Evolutionary conservation across 768 basidiomycete species (phyloP).

Genomic region (Mycena galopus): DNA sequence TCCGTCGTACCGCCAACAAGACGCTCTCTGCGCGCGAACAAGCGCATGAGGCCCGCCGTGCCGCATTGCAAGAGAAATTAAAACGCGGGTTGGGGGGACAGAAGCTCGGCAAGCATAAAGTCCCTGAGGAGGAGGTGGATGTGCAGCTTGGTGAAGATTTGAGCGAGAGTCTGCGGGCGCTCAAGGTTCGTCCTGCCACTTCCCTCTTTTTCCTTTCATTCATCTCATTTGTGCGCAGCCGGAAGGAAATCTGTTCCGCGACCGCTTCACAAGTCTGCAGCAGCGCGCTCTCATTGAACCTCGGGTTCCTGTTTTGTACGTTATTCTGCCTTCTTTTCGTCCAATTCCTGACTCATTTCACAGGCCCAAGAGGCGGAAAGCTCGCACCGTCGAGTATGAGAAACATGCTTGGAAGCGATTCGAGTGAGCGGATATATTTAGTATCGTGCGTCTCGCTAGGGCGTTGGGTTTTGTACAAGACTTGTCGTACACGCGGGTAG

Average conservation of each 20-base stretch:
- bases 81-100: constrained; percentile 78
- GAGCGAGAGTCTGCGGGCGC: constrained; percentile 82
- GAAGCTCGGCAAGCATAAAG: constrained; percentile 83
- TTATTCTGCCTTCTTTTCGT: constrained; percentile 33
- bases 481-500: no score
- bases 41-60: constrained; percentile 56
- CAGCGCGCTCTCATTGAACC: constrained; percentile 66
- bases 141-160: constrained; percentile 95
- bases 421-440: no score
- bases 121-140: constrained; percentile 75
- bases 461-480: no score
- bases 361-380: no score
- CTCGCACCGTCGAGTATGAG: no score
- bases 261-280: constrained; percentile 90
- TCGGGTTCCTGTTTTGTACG: constrained; percentile 70
- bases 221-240: constrained; percentile 66
- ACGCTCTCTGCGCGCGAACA: constrained; percentile 56
- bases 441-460: no score
- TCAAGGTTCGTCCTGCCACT: constrained; percentile 72
- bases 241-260: constrained; percentile 95
- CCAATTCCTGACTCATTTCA: constrained; percentile 17
- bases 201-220: constrained; percentile 7
- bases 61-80: constrained; percentile 62
- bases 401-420: constrained; percentile 87
- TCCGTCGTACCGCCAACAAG: constrained; percentile 60